Base-by-base conservation (phyloP, 2,329 filamentous ascomycete species). In the Microdochium bolleyi region DNA sequence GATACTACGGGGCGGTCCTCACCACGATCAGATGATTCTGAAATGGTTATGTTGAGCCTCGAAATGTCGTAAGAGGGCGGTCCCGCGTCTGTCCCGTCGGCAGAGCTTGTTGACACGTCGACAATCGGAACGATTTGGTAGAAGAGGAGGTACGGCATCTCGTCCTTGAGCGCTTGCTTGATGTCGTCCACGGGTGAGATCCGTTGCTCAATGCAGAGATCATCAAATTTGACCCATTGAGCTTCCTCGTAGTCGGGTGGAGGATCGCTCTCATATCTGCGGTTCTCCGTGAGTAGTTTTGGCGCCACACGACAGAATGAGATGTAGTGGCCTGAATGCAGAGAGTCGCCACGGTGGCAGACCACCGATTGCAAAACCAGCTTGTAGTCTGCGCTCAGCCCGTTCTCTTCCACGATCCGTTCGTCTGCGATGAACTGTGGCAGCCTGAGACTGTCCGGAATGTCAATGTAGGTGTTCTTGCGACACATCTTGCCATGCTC, bases 111-210 rank as follows among this genome's bases (percentile, higher is more conserved):
- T 1, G 75, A 73, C 8, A 87, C 79, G 53, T 92, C 88, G 27
- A 89, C 82, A 62, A 95, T 90, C 0, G 92, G 92, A 27, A 95
- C 81, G 41, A 97, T 89, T 67, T 96, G 92, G 64, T 96, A 99
- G 68, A 97, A 97, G 0, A 99, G 75, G 7, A 97, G 79, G 66
- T 97, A 97, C 0, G 94, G 92, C 67, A 90, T 95, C 67, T 96
- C 92, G n/a, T 87, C 80, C 59, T 83, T 86, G 50, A 97, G 72
- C 0, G 89, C 86, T 59, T 86, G 72, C 56, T 88, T 85, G 60
- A 85, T 82, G 57, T 96, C 87, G 61, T 95, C 83, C 49, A 96
- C 84, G 52, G 87, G 78, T 0, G 77, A 78, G 2, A 97, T 87
- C 24, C 92, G 82, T 53, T 84, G 78, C 34, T 80, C 74, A 1